These are phyloP conservation scores for Trametes sp. DNA, from an alignment of 1,284 basidiomycete genomes.

Conservation along the genomic window DNA sequence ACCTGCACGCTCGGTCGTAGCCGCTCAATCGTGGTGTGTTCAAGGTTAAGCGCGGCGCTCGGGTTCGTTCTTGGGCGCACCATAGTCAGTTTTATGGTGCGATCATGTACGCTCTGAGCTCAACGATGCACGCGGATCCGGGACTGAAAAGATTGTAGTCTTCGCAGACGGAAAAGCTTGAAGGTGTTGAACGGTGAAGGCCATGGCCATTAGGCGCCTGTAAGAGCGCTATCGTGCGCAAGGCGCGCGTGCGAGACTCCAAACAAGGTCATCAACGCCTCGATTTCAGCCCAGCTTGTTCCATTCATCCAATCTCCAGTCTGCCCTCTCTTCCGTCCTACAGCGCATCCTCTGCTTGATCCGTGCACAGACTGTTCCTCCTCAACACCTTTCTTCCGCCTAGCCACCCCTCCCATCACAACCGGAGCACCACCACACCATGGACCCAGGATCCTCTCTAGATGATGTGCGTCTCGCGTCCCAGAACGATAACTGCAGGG, in stretches of 20 bases:
- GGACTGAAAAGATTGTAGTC: not conserved
- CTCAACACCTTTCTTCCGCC: not conserved
- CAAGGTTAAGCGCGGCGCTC: too few relatives aligned
- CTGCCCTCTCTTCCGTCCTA: constrained; percentile 6
- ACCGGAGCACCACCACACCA: constrained; percentile 16
- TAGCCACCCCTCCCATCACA: not conserved
- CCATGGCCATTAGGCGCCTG: constrained; percentile 14
- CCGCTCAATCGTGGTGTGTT: too few relatives aligned
- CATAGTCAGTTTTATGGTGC: too few relatives aligned
- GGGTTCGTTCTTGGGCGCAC: too few relatives aligned
- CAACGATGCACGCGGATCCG: not conserved
- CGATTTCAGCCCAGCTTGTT: constrained; percentile 31
- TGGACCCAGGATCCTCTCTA: constrained; percentile 30
- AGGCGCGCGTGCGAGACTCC: constrained; percentile 20
- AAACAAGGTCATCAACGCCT: constrained; percentile 37
- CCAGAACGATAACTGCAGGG: not conserved
- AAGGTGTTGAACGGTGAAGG: too few relatives aligned
- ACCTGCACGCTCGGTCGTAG: too few relatives aligned
- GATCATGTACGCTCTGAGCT: too few relatives aligned
- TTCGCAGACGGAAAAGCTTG: too few relatives aligned
- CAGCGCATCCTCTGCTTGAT: constrained; percentile 7
- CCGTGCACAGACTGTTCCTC: not conserved
- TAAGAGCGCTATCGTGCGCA: constrained; percentile 11
- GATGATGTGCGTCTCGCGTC: constrained; percentile 21
- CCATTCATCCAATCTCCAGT: constrained; percentile 27